Base-by-base conservation (phyloP, 495 filamentous ascomycete species). In the Penicillium waksmanii region DNA sequence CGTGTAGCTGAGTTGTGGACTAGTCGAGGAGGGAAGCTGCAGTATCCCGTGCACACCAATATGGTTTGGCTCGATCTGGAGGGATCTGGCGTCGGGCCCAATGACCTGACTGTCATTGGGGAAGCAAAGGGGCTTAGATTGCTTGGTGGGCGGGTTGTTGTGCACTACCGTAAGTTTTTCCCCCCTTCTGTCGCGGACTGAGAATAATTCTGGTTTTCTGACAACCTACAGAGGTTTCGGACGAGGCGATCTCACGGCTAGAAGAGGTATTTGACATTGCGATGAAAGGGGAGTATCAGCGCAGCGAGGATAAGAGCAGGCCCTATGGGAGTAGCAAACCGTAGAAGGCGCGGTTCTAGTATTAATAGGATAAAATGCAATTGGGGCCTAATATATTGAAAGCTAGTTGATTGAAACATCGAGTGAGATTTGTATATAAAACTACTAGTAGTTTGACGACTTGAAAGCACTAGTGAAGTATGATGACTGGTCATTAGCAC, bases 31-130 rank as follows among this genome's bases (percentile, higher is more conserved):
- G 81, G 81, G 31, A 78, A 77, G 62, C 56, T 84, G 43, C 56
- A 67, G 31, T 59, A 70, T 25, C 71, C 73, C 2, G 69, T 77
- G 3, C 88, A 97, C 64, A 97, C 93, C 42, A 97, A 98, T 72
- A 96, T 97, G 89, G 85, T 96, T 15, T 98, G 93, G 94, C 62
- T 96, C 56, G 89, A 96, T 73, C 72, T 96, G 31, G 84, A 87
- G 23, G 64, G 65, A 2, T 75, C 75, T 25, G 76, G 76, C 6
- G 53, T 80, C 33, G 77, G 75, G 8, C 67, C 70, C 15, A 78
- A 79, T 55, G 78, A 81, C 35, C 60, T 81, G 17, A 58, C 71
- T 6, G 66, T 69, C 8, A 79, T 79, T 48, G 76, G 73, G 19
- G 53, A 74, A 19, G 61, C 74, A 36, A 70, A 78, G 47, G 78